Evolutionary conservation across 2,329 filamentous ascomycete genomes (phyloP).

Genomic region (Orbilia blumenaviensis): DNA sequence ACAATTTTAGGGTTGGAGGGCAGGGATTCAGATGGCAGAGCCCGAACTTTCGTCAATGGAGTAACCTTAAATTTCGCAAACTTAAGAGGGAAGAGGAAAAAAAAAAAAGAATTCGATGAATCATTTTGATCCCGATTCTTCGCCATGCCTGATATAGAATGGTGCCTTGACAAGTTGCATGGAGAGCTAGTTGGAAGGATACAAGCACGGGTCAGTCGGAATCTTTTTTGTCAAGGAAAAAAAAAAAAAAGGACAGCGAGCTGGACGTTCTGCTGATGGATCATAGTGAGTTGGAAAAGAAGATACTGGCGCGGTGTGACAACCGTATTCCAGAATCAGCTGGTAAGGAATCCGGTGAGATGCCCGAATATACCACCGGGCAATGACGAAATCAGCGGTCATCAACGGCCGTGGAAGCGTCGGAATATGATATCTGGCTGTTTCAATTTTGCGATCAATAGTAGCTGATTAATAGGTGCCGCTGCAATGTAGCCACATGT

Average conservation of each 20-base stretch:
- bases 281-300: neutral
- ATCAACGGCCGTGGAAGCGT: neutral
- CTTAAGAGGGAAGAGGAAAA: neutral
- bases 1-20: neutral
- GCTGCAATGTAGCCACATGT: slow-evolving; percentile 16
- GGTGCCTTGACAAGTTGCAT: neutral
- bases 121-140: slow-evolving; percentile 17
- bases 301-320: too few species aligned
- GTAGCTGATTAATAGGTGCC: neutral
- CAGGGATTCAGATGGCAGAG: slow-evolving; percentile 6
- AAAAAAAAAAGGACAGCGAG: neutral
- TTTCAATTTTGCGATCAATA: slow-evolving; percentile 26
- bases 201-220: neutral
- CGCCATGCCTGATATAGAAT: neutral
- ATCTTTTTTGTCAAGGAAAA: neutral
- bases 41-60: slow-evolving; percentile 5
- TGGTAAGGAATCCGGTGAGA: neutral
- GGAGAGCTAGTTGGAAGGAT: neutral
- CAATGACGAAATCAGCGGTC: slow-evolving; percentile 24
- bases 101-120: slow-evolving; percentile 30
- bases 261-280: too few species aligned
- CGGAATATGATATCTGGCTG: slow-evolving; percentile 18
- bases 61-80: slow-evolving; percentile 39
- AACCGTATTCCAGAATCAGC: too few species aligned
- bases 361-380: neutral